Evolutionary conservation across 106 monocot species (phyloP).

Genomic region (Agapanthus africanus): DNA sequence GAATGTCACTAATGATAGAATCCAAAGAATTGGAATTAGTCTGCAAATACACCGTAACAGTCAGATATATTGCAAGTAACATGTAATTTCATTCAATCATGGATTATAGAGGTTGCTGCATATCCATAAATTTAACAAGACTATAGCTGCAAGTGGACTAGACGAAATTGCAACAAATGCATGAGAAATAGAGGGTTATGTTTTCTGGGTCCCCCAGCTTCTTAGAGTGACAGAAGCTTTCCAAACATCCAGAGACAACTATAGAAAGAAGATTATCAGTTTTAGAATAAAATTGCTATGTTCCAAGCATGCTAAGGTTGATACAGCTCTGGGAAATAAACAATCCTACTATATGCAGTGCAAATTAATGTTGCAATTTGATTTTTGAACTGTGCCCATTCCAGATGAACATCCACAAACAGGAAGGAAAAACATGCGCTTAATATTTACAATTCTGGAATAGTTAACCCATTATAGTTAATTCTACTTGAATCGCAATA

Average conservation of each 20-base stretch:
- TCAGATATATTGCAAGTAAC: conserved; percentile 1
- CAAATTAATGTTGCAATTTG: too few species aligned
- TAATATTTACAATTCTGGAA: too few species aligned
- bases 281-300: neutral
- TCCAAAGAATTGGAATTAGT: conserved; percentile 22
- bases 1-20: conserved; percentile 56
- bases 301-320: neutral
- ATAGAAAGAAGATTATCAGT: neutral
- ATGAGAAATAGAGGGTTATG: neutral
- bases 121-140: neutral
- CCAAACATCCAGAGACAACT: neutral
- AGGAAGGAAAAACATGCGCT: too few species aligned
- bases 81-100: neutral
- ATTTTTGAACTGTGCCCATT: too few species aligned
- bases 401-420: too few species aligned
- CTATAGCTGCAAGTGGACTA: neutral
- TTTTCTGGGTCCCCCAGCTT: neutral
- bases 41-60: conserved; percentile 27
- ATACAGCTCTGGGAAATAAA: neutral
- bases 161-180: neutral
- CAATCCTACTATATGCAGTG: too few species aligned
- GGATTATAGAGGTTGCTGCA: neutral
- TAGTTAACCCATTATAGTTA: too few species aligned
- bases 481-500: too few species aligned
- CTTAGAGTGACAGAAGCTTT: too few species aligned